Evolutionary conservation across 2,329 filamentous ascomycete genomes (phyloP).

Genomic region (Neonectria faginata): DNA sequence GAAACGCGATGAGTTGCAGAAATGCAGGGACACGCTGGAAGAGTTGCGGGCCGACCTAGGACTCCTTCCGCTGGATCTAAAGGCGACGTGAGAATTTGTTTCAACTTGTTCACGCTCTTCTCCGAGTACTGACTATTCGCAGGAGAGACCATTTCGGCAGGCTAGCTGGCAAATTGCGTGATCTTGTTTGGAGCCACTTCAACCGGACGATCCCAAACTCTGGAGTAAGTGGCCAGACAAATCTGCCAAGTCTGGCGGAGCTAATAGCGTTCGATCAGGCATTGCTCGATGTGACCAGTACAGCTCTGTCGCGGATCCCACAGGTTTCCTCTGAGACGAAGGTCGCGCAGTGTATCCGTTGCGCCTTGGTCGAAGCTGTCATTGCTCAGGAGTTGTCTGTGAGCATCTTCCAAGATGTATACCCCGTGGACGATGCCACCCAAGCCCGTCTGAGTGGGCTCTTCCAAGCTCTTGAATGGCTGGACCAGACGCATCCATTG

Average conservation of each 20-base stretch:
- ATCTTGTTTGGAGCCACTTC: constrained; percentile 1
- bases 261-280: background rate
- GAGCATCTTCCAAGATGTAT: constrained; percentile 8
- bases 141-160: background rate
- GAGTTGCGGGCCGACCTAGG: background rate
- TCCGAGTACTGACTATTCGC: background rate
- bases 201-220: constrained; percentile 3
- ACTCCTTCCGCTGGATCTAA: background rate
- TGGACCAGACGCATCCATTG: constrained; percentile 6
- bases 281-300: background rate
- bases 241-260: background rate
- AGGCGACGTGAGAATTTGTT: background rate
- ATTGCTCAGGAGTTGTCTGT: constrained; percentile 2
- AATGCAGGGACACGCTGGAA: background rate
- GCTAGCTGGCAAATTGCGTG: background rate
- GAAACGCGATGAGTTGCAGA: background rate
- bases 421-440: constrained; percentile 3
- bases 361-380: constrained; percentile 16
- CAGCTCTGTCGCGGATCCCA: constrained; percentile 4
- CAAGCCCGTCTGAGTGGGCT: background rate
- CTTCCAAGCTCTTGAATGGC: background rate
- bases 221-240: background rate
- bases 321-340: background rate
- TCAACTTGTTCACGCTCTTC: background rate
- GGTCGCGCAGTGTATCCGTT: constrained; percentile 4